Evolutionary conservation across 164 flowering plant species (phyloP).

Genomic region (Vitis rotundifolia): DNA sequence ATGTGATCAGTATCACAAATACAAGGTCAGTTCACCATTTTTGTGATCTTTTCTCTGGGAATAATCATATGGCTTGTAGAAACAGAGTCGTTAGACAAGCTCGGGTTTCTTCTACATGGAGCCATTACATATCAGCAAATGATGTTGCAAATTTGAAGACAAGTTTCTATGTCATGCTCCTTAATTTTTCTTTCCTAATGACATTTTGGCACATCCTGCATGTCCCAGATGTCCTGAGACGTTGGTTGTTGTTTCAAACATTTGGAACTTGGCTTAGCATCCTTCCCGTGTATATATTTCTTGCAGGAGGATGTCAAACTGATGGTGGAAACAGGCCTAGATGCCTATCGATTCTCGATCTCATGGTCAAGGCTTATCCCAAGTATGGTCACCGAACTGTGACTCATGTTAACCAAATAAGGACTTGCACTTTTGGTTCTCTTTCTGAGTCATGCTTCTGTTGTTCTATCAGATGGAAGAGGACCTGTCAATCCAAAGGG

Average conservation of each 20-base stretch:
- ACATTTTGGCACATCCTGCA: too few relatives aligned
- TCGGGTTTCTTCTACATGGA: too few relatives aligned
- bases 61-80: too few relatives aligned
- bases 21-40: constrained; percentile 19
- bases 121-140: too few relatives aligned
- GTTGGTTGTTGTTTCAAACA: too few relatives aligned
- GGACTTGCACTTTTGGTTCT: not conserved
- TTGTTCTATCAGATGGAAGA: constrained; percentile 32
- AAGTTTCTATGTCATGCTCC: too few relatives aligned
- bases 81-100: too few relatives aligned
- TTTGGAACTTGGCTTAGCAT: too few relatives aligned
- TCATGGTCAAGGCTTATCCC: constrained; percentile 59
- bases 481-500: constrained; percentile 45
- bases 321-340: constrained; percentile 49
- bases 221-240: too few relatives aligned
- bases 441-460: not conserved
- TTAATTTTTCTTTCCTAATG: too few relatives aligned
- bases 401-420: not conserved
- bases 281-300: not conserved
- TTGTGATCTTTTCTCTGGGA: too few relatives aligned
- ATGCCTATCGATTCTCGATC: constrained; percentile 55
- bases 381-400: constrained; percentile 21
- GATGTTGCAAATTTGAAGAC: too few relatives aligned
- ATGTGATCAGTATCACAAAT: constrained; percentile 35
- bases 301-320: constrained; percentile 59